Evolutionary conservation across 2,329 filamentous ascomycete species (phyloP), one percentile per base, ranked within the genome.

Genomic region (Huntiella abstrusa): DNA sequence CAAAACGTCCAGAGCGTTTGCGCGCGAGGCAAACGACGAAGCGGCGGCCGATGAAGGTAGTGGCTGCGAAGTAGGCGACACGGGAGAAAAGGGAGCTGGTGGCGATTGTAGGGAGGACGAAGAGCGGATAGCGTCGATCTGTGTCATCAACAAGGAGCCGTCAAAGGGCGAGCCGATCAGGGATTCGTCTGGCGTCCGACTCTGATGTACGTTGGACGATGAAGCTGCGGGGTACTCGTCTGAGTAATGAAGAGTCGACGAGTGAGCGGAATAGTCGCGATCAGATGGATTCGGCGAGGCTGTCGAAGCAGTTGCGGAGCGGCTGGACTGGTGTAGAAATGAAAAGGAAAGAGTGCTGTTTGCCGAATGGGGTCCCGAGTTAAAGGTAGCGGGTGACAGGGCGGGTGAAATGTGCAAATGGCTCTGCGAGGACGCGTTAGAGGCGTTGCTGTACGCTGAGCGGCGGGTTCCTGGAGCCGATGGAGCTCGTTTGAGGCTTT

Each of bases 401-500:
- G 40, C 8, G 6, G 40, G 40, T 22, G 40, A 41, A 41, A 47
- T 32, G 33, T 37, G 42, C 17, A 48, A 46, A 41, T 47, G 43
- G 33, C 43, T 43, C 11, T 51, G 43, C 10, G 48, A 46, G 19
- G 48, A 50, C 28, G 48, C 48, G 39, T 67, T 67, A 47, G 65
- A 66, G 49, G 68, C 68, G 55, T 49, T 49, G 36, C 48, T 49
- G 10, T 49, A 49, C 32, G 48, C 48, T 4, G 48, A 49, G 22
- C 48, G 48, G 11, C 48, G 35, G 12, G 40, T 46, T 13, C 48
- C 48, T 57, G 72, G 72, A 62, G 71, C 71, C 60, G 71, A 75
- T 53, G 74, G 73, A 57, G 71, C 67, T 58, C 72, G 69, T 59
- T 66, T 70, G 58, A 78, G 65, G 59, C 71, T 77, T 56, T 70